Evolutionary conservation across 176 grass and related monocot genomes (phyloP), one percentile per base, ranked within the genome.

Genomic region (Themeda triandra): DNA sequence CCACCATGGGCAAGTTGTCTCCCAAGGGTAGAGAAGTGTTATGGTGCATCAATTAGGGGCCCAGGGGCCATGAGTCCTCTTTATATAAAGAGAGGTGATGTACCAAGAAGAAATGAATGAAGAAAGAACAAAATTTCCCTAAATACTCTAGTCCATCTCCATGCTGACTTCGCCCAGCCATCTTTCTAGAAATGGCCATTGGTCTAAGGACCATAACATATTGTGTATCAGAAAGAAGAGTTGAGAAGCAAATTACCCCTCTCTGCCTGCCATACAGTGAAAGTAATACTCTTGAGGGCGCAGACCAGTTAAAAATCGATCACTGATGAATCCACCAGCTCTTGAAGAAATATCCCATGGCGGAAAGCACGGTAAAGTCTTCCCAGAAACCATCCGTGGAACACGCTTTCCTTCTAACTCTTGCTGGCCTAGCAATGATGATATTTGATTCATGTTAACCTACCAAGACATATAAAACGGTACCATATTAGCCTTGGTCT

Each of bases 271-370:
- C 96, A 98, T 98, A 89, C 96, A 98, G 83, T 98, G 96, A 41
- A 95, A 98, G 82, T 95, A 98, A 82, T 98, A 98, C 80, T 98
- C 96, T 80, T 98, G 96, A 86, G 96, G 96, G 17, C 89, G 96
- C 51, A 98, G 85, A 84, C 96, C 96, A 65, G 96, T 92, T 82
- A 98, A 90, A 95, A 98, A 98, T 11, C 96, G 89, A 62, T 98
- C 96, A 80, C 91, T 82, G 70, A 98, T 87, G 58, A 84, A 98
- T 19, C 96, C 96, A 82, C 96, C 96, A 73, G 96, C 87, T 48
- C 96, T 89, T 40, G 93, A 75, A 71, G 85, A 87, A 63, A 27
- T 85, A 93, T 98, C 96, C 96, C 96, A 98, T 13, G 96, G 76
- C 6, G 89, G 91, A 92, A 98, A 98, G 73, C 91, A 95, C 23